These are phyloP conservation scores for Sanghuangporus sanghuang DNA, from an alignment of 1,284 basidiomycete species.

Conservation along the genomic window DNA sequence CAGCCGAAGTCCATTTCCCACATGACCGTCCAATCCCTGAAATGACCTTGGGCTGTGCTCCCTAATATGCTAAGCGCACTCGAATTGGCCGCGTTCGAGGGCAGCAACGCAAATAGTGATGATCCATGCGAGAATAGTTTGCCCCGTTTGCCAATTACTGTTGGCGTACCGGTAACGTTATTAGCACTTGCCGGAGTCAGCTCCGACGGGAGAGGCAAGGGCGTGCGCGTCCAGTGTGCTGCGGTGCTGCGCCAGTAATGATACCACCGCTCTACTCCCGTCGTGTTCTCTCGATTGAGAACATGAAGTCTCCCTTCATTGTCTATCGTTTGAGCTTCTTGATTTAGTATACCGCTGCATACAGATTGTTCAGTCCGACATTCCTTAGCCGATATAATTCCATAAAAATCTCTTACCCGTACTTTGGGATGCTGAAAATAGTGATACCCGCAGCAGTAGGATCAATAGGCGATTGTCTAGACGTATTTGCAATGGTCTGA, in stretches of 20 bases:
- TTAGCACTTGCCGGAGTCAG: conserved; percentile 26
- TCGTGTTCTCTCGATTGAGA: conserved; percentile 39
- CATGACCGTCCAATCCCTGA: conserved; percentile 33
- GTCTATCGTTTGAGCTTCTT: conserved; percentile 38
- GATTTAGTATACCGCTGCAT: conserved; percentile 37
- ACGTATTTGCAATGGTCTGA: conserved; percentile 29
- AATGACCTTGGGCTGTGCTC: conserved; percentile 31
- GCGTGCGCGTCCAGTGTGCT: conserved; percentile 33
- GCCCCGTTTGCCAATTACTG: conserved; percentile 38
- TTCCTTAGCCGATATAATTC: not conserved
- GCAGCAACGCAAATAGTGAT: conserved; percentile 31
- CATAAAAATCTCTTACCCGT: conserved; percentile 26
- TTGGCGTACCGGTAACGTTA: conserved; percentile 36
- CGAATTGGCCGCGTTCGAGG: conserved; percentile 34
- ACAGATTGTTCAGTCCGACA: not conserved
- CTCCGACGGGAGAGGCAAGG: conserved; percentile 27
- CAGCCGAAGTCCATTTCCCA: conserved; percentile 33
- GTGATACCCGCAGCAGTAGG: conserved; percentile 36
- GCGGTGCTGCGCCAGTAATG: conserved; percentile 38
- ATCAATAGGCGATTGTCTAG: conserved; percentile 28
- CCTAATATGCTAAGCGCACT: conserved; percentile 32
- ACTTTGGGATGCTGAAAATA: conserved; percentile 38
- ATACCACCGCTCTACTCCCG: conserved; percentile 35
- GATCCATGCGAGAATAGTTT: conserved; percentile 30
- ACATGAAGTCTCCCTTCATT: conserved; percentile 35